Evolutionary conservation across 2,329 filamentous ascomycete species (phyloP).

Genomic region (Aspergillus sp.): DNA sequence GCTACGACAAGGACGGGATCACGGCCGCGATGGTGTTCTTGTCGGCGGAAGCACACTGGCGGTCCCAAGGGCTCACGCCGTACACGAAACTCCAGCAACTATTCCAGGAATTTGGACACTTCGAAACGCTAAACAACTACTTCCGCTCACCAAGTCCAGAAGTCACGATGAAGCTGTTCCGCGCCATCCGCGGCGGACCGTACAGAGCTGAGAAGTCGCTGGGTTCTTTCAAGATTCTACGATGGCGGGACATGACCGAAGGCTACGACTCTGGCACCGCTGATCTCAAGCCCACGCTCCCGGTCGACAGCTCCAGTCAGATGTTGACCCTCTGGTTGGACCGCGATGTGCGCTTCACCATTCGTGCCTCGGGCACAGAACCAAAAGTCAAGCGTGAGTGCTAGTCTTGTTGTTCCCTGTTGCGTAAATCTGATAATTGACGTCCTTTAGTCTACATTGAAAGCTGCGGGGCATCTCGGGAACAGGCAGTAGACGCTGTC

Average conservation of each 20-base stretch:
- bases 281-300: slow-evolving; percentile 54
- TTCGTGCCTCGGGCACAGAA: slow-evolving; percentile 63
- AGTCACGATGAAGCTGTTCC: slow-evolving; percentile 55
- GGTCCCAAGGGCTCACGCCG: slow-evolving; percentile 53
- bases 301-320: slow-evolving; percentile 57
- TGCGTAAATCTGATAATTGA: slow-evolving; percentile 6
- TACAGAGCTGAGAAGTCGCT: slow-evolving; percentile 46
- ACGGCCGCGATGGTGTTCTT: slow-evolving; percentile 61
- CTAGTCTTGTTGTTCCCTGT: background rate
- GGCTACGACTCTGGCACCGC: slow-evolving; percentile 58
- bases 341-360: slow-evolving; percentile 55
- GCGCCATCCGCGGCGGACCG: slow-evolving; percentile 49
- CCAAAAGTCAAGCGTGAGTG: slow-evolving; percentile 63
- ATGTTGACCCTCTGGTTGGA: slow-evolving; percentile 64
- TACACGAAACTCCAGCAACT: slow-evolving; percentile 57
- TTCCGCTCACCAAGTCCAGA: slow-evolving; percentile 57
- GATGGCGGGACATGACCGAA: slow-evolving; percentile 63
- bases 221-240: slow-evolving; percentile 52
- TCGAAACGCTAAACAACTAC: slow-evolving; percentile 64
- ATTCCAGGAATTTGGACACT: slow-evolving; percentile 59
- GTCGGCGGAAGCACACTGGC: slow-evolving; percentile 53
- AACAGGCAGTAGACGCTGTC: slow-evolving; percentile 36
- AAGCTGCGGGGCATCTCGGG: slow-evolving; percentile 36
- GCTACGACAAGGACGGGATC: slow-evolving; percentile 65
- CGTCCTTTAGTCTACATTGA: slow-evolving; percentile 40